Base-by-base conservation (phyloP, 257 asterid species). In the Hygrophila difformis region DNA sequence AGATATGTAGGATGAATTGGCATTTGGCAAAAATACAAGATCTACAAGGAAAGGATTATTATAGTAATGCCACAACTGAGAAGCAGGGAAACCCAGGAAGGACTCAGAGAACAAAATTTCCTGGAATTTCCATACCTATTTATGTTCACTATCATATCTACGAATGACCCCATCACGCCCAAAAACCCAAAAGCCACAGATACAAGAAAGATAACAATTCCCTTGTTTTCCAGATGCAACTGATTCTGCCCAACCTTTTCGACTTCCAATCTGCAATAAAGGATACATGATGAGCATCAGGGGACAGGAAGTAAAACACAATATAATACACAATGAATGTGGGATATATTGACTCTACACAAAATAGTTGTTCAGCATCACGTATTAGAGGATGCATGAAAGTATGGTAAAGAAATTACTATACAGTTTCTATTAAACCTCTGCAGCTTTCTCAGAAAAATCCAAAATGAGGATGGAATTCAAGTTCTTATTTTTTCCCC, bases 141-240 rank as follows among this genome's bases (percentile, higher is more conserved):
- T 60, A 69, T 54, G 69, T 62, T 52, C 46, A 44, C 36, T 54
- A 51, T 51, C 58, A 66, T 49, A 48, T 75, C 85, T 48, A 74
- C 66, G 18, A 69, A 64, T 21, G 76, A 55, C 67, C 74, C 64
- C 47, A 70, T 21, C 12, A 84, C 22, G 17, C 74, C 89, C 41
- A 74, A 28, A 26, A 73, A 50, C 49, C 87, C 89, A 53, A 81
- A 79, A 26, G 15, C 64, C 61, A 72, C 67, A 53, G 84, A 72
- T 34, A 77, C 55, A 58, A 84, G 64, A 71, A 79, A 81, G 24
- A 84, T 73, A 43, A 77, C 53, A 33, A 81, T 67, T 23, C 95
- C 94, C 64, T 88, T 84, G 41, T 77, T 79, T 79, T 88, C 97
- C 77, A 81, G 53, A 65, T 84, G 87, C 44, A 68, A 64, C 51